These are phyloP conservation scores for Cryptosporidium bovis DNA, from an alignment of 169 alveolate genomes.

Conservation along the genomic window DNA sequence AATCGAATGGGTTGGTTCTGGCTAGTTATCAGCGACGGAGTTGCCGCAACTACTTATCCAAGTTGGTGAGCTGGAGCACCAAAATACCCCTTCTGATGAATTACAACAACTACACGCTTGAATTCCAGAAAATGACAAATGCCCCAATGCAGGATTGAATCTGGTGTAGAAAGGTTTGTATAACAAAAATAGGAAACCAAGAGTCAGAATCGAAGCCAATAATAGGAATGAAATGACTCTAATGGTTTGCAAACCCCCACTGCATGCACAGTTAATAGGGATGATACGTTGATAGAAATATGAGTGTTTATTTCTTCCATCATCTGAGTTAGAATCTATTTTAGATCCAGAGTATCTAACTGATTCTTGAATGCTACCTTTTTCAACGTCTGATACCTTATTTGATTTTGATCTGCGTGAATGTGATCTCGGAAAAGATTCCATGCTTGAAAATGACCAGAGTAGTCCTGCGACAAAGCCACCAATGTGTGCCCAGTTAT, in stretches of 20 bases:
- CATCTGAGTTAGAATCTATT: not conserved
- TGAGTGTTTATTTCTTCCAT: not conserved
- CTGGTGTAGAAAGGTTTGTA: conserved; percentile 52
- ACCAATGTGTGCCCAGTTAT: conserved; percentile 75
- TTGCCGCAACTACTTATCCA: conserved; percentile 54
- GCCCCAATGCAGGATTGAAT: conserved; percentile 46
- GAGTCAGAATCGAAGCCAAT: conserved; percentile 21
- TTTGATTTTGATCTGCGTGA: not conserved
- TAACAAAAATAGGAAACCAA: conserved; percentile 59
- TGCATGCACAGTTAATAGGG: conserved; percentile 48
- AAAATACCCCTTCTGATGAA: conserved; percentile 54
- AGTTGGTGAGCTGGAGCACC: conserved; percentile 69
- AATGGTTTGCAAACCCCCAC: conserved; percentile 64
- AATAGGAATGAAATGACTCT: conserved; percentile 38
- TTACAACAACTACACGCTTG: conserved; percentile 62
- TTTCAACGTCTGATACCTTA: conserved; percentile 33
- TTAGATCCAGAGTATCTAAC: not conserved
- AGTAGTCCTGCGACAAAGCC: conserved; percentile 65
- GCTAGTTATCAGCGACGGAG: not conserved
- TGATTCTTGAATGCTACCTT: not conserved
- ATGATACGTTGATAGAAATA: conserved; percentile 15
- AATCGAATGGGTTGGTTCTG: too few relatives aligned
- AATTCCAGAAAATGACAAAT: conserved; percentile 61
- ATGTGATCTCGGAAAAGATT: conserved; percentile 30
- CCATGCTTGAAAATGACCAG: conserved; percentile 69